Base-by-base conservation (phyloP, 2,329 filamentous ascomycete species). In the Saccharata proteae region DNA sequence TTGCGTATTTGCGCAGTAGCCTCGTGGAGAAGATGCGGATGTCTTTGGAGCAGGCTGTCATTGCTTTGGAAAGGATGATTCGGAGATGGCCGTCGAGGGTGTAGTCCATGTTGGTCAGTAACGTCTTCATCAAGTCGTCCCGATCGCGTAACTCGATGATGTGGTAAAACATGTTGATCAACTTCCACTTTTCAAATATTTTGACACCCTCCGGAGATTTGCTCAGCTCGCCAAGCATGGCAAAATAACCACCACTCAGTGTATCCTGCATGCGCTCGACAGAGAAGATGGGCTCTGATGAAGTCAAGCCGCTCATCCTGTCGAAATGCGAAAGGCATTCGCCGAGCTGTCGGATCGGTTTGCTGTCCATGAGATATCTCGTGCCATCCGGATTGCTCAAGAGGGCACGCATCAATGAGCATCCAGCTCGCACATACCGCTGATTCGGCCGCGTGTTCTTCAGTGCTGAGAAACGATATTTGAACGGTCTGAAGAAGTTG, bases 151-250 rank as follows among this genome's bases (percentile, higher is more conserved):
- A 66, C 48, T 96, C 88, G 36, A 94, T 72, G 38, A 98, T 93
- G 55, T 96, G 90, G 52, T 98, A 98, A 67, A 96, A 92, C 84
- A 98, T 98, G 56, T 96, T 96, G 59, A 94, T 86, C 69, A 98
- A 92, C 45, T 85, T 83, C 88, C 90, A 96, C 45, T 84, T 69
- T 52, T 96, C 88, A 49, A 98, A 72, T 60, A 98, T 88, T 38
- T 80, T 75, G 15, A 96, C 67, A 1, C 90, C 90, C 44, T 79
- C 82, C 0, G 71, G 62, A 46, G 93, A 84, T 32, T 78, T 78
- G 44, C 80, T 96, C 36, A 98, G 59, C 8, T 83, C 77, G 6
- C 90, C 92, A 2, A 98, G 62, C 65, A 98, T 83, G 10, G 85
- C 74, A 53, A 98, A 93, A 54, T 98, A 98, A 8, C 92, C 92